Evolutionary conservation across 2,329 filamentous ascomycete species (phyloP), one percentile per base, ranked within the genome.

Genomic region (Leptographium galeiforme): DNA sequence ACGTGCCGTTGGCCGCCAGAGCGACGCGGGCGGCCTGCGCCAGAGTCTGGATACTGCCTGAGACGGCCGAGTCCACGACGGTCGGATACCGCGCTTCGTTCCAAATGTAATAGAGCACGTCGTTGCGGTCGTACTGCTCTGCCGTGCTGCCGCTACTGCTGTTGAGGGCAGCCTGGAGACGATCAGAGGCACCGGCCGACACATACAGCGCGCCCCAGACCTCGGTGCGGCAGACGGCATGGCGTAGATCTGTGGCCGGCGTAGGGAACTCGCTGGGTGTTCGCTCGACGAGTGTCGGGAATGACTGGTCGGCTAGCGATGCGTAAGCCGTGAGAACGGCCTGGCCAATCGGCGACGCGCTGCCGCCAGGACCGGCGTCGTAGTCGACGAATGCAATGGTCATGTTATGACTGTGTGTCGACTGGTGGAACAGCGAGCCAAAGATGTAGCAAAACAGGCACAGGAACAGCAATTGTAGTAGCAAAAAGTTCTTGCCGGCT

Each of bases 121-220:
- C 60, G 8, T 53, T 59, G n/a, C 64, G 57, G 55, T 71, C 59
- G 60, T 68, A 72, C 2, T 59, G 55, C 12, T 1, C 60, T 58
- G 36, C 12, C 10, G 14, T 18, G 6, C 14, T n/a, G 45, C 25
- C 5, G 25, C 25, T 25, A 25, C 11, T 49, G 34, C 63, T 64
- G 6, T 57, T 45, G 18, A 69, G 50, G 2, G 65, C 66, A n/a
- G 60, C 57, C 33, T 60, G 56, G 8, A 72, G 61, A 12, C 64
- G 62, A 0, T 56, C 56, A 0, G 69, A 68, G 2, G 68, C 63
- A 2, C 63, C 65, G 8, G 59, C 47, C 32, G 61, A 57, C 16
- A 63, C 61, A 39, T 68, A 68, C 6, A 72, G 51, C 1, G 67
- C 68, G 2, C 58, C 69, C 69, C 70, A 72, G 53, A 67, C 68